These are phyloP conservation scores for Mycena polygramma DNA, from an alignment of 768 basidiomycete species.

Conservation along the genomic window DNA sequence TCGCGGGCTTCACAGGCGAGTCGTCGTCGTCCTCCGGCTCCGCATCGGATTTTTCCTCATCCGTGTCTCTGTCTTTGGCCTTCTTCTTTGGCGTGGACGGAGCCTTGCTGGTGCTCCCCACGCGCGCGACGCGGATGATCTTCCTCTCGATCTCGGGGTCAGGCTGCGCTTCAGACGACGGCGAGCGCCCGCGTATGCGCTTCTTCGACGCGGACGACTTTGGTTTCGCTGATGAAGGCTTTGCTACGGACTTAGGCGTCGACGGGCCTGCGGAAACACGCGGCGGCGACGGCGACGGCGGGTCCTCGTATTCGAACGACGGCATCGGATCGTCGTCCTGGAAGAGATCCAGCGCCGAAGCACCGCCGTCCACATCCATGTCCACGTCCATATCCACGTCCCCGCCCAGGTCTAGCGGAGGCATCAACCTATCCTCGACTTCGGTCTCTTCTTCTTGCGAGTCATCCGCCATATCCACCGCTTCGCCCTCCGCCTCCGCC, in stretches of 20 bases:
- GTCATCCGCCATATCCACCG: neutral
- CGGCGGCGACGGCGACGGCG: neutral
- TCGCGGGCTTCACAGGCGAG: neutral
- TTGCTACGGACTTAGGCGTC: slow-evolving; percentile 12
- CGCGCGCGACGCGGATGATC: slow-evolving; percentile 15
- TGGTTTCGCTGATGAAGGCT: slow-evolving; percentile 14
- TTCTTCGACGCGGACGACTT: slow-evolving; percentile 13
- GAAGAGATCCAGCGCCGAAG: neutral
- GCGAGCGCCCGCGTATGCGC: slow-evolving; percentile 1
- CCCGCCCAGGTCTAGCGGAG: neutral
- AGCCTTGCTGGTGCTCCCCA: neutral
- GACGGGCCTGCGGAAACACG: neutral
- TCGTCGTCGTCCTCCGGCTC: slow-evolving; percentile 5
- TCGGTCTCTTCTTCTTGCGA: slow-evolving; percentile 36
- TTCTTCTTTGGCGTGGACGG: slow-evolving; percentile 9
- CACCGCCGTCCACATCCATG: slow-evolving; percentile 10
- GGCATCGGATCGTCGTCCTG: slow-evolving; percentile 1
- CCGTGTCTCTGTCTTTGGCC: slow-evolving; percentile 9
- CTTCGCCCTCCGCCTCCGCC: slow-evolving; percentile 12
- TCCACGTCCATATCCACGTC: slow-evolving; percentile 25
- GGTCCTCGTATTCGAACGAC: slow-evolving; percentile 7
- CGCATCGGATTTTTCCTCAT: slow-evolving; percentile 1
- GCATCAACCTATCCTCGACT: slow-evolving; percentile 33
- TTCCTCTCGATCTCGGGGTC: slow-evolving; percentile 26
- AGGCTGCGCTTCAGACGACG: slow-evolving; percentile 19